Percentiles rank a stretch among this genome's conserved stretches.
Conservation (phyloP, 768 basidiomycete genomes). For the Boletus pseudo-olivaceus region DNA sequence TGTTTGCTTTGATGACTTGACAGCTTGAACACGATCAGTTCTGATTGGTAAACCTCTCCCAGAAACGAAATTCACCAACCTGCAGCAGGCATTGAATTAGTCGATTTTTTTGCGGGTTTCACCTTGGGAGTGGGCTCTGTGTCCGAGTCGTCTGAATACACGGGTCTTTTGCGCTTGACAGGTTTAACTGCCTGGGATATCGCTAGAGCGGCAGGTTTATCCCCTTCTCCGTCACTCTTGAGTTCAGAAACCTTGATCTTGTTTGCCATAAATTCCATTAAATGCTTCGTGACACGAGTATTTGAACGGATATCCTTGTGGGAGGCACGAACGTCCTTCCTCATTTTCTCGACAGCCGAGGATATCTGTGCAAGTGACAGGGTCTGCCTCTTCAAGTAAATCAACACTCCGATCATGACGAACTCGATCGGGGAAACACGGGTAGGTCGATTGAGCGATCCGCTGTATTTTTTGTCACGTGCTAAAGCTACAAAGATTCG, state of each 20-base stretch:
- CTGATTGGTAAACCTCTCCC: neutral
- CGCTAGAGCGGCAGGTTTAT: constrained; percentile 24
- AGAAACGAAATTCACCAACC: constrained; percentile 13
- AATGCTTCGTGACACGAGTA: constrained; percentile 31
- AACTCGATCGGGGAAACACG: constrained; percentile 44
- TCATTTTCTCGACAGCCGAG: constrained; percentile 39
- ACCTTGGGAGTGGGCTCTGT: constrained; percentile 11
- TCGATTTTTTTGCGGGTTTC: constrained; percentile 10
- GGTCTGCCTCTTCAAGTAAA: constrained; percentile 33
- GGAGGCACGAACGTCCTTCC: constrained; percentile 35
- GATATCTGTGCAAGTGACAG: constrained; percentile 41
- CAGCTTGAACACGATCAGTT: constrained; percentile 12
- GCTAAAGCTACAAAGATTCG: constrained; percentile 34
- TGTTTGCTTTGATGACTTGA: constrained; percentile 9
- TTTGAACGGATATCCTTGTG: constrained; percentile 43
- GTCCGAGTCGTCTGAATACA: constrained; percentile 25
- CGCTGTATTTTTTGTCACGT: constrained; percentile 30
- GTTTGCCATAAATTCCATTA: constrained; percentile 32
- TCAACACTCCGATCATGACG: constrained; percentile 42
- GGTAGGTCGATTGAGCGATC: constrained; percentile 32
- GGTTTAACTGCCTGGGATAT: constrained; percentile 10
- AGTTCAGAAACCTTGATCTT: constrained; percentile 33
- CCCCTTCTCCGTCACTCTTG: constrained; percentile 31
- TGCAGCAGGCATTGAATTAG: neutral
- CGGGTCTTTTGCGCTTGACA: constrained; percentile 27